These are phyloP conservation scores for Syncephalastrum contaminatum DNA, from an alignment of 371 early-diverging fungal genomes.

Conservation along the genomic window DNA sequence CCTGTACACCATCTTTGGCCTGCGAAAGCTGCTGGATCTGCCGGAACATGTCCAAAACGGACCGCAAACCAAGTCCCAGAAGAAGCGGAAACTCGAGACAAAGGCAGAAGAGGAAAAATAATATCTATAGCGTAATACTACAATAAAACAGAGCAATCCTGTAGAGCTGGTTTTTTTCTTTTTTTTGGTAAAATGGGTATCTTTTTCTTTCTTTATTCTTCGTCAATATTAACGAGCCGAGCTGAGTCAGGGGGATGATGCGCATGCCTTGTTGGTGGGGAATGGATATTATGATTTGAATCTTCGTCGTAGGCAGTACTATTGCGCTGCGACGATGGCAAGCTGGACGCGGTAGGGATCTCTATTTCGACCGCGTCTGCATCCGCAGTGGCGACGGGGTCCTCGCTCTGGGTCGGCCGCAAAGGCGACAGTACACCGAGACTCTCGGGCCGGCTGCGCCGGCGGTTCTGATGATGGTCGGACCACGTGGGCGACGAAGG, in stretches of 20 bases:
- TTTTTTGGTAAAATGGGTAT: constrained; percentile 2
- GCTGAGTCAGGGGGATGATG: constrained; percentile 12
- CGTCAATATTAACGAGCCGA: constrained; percentile 28
- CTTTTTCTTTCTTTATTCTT: constrained; percentile 23
- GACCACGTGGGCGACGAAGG: constrained; percentile 27
- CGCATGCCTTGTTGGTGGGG: no score
- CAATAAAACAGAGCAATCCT: no score
- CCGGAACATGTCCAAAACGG: constrained; percentile 23
- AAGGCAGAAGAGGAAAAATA: constrained; percentile 12
- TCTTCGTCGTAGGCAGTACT: constrained; percentile 22
- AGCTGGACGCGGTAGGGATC: constrained; percentile 41
- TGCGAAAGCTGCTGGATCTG: constrained; percentile 53
- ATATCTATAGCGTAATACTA: neutral
- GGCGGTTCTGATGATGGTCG: constrained; percentile 8
- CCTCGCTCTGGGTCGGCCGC: constrained; percentile 11
- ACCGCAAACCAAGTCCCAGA: constrained; percentile 6
- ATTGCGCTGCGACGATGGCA: constrained; percentile 16
- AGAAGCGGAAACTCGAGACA: constrained; percentile 33
- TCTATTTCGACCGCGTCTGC: constrained; percentile 46
- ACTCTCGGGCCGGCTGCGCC: constrained; percentile 4
- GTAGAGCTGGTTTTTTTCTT: neutral
- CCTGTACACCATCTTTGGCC: constrained; percentile 51
- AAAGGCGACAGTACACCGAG: constrained; percentile 1
- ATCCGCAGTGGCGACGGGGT: constrained; percentile 16
- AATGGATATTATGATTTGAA: neutral